Conservation (phyloP, 768 basidiomycete species). For the Guyanaporus albipodus region DNA sequence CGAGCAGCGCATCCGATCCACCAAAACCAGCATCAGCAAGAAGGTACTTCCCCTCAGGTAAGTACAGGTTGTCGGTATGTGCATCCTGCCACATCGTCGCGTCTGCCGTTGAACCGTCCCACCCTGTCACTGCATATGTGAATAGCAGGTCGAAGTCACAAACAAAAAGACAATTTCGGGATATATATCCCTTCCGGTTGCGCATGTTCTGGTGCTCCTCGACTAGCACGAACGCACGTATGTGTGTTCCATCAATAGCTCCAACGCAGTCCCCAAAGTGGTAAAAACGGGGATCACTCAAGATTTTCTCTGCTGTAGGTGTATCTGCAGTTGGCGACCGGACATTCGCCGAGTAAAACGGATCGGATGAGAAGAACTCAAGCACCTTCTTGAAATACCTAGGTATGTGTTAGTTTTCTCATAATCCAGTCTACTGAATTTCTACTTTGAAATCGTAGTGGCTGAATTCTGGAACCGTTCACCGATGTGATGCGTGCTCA, state of each 20-base stretch:
- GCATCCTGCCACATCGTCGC: constrained; percentile 7
- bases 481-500: constrained; percentile 6
- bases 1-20: background rate
- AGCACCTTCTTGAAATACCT: constrained; percentile 14
- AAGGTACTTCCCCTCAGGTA: background rate
- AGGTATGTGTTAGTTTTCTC: background rate
- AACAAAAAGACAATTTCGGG: constrained; percentile 18
- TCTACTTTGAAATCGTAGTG: background rate
- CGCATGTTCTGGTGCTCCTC: constrained; percentile 6
- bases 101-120: constrained; percentile 16
- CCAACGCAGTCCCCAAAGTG: constrained; percentile 7
- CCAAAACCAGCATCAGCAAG: background rate
- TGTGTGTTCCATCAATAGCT: background rate
- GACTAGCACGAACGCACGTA: background rate
- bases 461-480: background rate
- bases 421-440: background rate
- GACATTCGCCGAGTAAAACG: constrained; percentile 4
- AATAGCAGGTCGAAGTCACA: constrained; percentile 17
- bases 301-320: background rate
- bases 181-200: constrained; percentile 14
- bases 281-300: background rate
- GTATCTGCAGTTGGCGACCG: background rate
- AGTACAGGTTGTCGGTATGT: background rate
- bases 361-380: background rate
- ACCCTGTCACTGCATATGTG: constrained; percentile 13